Percentiles rank a stretch among this genome's conserved stretches.
These are phyloP conservation scores for Logfia minima DNA, from an alignment of 129 eudicot genomes.

Conservation along the genomic window DNA sequence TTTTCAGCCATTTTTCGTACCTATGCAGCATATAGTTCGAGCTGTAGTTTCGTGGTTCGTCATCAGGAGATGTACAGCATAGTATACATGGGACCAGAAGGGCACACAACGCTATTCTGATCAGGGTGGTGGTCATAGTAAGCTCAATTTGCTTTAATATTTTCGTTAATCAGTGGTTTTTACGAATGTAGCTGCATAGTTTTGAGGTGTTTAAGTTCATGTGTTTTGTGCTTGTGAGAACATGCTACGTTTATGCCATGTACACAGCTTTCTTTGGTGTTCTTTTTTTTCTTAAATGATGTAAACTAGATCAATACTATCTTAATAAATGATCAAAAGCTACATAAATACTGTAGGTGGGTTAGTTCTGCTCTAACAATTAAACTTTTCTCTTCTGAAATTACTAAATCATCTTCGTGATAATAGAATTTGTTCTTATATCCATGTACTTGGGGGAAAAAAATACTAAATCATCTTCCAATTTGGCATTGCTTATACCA, in stretches of 20 bases:
- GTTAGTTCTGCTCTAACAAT: too few relatives aligned
- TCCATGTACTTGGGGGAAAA: too few relatives aligned
- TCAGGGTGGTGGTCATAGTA: slow-evolving; percentile 1
- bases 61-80: neutral
- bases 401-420: neutral
- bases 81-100: slow-evolving; percentile 15
- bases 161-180: neutral
- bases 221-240: slow-evolving; percentile 29
- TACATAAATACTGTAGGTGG: neutral
- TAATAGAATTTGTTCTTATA: too few relatives aligned
- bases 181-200: slow-evolving; percentile 12
- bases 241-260: slow-evolving; percentile 18
- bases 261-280: neutral
- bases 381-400: neutral
- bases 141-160: slow-evolving; percentile 15
- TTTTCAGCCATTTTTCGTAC: slow-evolving; percentile 44
- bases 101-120: neutral
- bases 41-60: slow-evolving; percentile 8
- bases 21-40: slow-evolving; percentile 27
- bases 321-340: neutral
- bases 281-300: neutral
- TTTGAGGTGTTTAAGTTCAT: slow-evolving; percentile 23
- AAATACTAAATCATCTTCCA: too few relatives aligned
- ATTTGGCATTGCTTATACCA: too few relatives aligned
- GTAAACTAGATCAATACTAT: neutral